Evolutionary conservation across 148 eudicot genomes (phyloP).

Genomic region (Rhododendron williamsianum): DNA sequence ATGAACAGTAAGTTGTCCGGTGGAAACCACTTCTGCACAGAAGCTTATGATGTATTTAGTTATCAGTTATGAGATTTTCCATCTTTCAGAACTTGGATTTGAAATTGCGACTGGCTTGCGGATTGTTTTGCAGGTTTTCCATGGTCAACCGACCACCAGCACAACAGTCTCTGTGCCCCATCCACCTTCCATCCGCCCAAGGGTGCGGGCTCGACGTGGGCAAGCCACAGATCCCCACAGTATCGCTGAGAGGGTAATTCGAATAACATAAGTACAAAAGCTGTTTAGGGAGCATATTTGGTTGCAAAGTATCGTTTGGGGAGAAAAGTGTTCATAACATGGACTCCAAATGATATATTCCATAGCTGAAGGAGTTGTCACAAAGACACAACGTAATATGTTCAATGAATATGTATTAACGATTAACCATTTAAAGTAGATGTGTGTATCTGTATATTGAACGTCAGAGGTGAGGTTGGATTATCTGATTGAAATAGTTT

Average conservation of each 20-base stretch:
- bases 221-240: conserved; percentile 67
- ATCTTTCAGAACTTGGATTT: neutral
- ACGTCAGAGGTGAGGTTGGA: neutral
- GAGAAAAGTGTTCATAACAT: neutral
- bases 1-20: neutral
- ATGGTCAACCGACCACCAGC: conserved; percentile 35
- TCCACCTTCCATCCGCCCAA: conserved; percentile 45
- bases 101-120: neutral
- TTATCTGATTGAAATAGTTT: neutral
- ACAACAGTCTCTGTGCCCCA: conserved; percentile 39
- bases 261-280: neutral
- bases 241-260: conserved; percentile 47
- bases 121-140: conserved; percentile 30
- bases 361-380: neutral
- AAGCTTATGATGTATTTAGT: neutral
- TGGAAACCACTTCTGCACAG: neutral
- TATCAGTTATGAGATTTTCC: neutral
- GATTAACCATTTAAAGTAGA: neutral
- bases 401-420: neutral
- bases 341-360: neutral
- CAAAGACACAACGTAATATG: neutral
- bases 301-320: neutral
- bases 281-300: neutral
- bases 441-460: neutral
- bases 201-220: conserved; percentile 55